Evolutionary conservation across 2,329 filamentous ascomycete genomes (phyloP), one percentile per base, ranked within the genome.

Genomic region (Xylariaceae sp.): DNA sequence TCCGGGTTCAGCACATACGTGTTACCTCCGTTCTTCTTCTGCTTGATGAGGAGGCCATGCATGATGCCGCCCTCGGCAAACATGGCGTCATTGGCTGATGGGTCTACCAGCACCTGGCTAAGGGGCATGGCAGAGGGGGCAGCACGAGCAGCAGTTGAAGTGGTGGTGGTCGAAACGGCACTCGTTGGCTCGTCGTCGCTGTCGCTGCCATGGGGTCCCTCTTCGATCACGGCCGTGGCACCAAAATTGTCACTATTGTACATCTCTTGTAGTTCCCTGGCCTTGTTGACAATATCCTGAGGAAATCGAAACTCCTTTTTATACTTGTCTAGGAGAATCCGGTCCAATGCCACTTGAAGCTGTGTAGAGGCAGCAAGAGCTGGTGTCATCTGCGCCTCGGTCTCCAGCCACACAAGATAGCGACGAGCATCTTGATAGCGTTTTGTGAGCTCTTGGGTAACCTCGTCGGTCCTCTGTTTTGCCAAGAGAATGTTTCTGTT

Each of bases 191-290:
- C 34, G 3, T 13, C 34, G 10, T 38, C 16, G 9, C 13, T 13
- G 17, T 52, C 38, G 1, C 51, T 40, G 2, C 44, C 47, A 13
- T 14, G 46, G 10, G 38, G 2, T 12, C 54, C 55, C 2, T 53
- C 54, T 0, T 60, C 60, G 4, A 36, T 11, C 22, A 61, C 57
- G 3, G 39, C 28, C 6, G 59, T 53, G n/a, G 49, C 51, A 19
- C 61, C 63, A 62, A 63, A 66, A 28, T 62, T 61, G 22, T 66
- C 60, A 2, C 42, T 48, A 7, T 51, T 31, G 55, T 60, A 66
- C 19, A 57, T 60, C 16, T 45, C n/a, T 9, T 53, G 40, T 6
- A 66, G 31, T 1, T 7, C 38, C 36, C 33, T 9, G 2, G 61
- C 61, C 13, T 48, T 49, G 1, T 51, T 33, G 9, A 42, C 53